These are phyloP conservation scores for Solanum habrochaites DNA, from an alignment of 257 asterid species.

Conservation along the genomic window DNA sequence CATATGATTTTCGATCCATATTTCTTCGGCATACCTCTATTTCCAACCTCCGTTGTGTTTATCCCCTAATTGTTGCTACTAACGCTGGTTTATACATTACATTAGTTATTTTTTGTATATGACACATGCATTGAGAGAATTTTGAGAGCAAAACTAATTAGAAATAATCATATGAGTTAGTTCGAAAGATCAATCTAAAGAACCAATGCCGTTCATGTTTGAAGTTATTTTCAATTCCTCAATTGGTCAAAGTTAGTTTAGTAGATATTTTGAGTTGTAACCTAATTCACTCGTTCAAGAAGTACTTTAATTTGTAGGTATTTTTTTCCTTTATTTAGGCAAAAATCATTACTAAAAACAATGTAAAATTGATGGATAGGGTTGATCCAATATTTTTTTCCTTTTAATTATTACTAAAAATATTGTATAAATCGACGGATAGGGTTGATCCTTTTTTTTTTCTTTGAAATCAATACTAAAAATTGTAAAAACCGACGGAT, in stretches of 20 bases:
- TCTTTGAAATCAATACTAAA: no score
- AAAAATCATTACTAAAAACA: background rate
- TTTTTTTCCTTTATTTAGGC: background rate
- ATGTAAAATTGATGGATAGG: background rate
- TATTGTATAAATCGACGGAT: no score
- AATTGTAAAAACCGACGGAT: no score
- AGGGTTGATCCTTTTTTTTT: no score
- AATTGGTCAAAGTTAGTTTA: background rate
- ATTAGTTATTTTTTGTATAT: background rate
- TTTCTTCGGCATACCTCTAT: background rate
- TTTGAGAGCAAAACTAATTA: background rate
- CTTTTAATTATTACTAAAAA: no score
- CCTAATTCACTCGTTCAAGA: background rate
- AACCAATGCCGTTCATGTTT: background rate
- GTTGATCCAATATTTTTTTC: background rate
- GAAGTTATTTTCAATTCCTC: background rate
- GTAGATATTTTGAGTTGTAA: background rate
- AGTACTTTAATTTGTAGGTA: background rate
- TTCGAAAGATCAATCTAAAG: background rate
- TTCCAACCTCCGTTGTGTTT: background rate
- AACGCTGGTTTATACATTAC: background rate
- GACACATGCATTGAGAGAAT: background rate
- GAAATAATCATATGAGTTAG: background rate
- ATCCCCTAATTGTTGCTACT: background rate
- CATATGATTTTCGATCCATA: background rate